Evolutionary conservation across 495 filamentous ascomycete genomes (phyloP), one percentile per base, ranked within the genome.

Genomic region (Alectoria sarmentosa): DNA sequence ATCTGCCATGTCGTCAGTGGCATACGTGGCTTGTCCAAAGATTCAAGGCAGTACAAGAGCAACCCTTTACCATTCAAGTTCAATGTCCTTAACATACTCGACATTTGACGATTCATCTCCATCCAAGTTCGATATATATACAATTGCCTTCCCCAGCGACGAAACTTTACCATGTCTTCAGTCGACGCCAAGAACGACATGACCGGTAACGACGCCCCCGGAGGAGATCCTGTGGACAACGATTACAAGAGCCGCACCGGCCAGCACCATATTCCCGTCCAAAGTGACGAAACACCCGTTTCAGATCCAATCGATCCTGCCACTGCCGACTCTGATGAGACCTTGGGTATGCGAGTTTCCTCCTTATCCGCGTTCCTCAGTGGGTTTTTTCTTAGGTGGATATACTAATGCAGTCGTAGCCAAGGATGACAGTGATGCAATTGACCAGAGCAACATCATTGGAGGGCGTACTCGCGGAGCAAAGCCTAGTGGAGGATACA

Each of bases 361-460:
- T 19, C 6, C 34, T 1, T 17, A 21, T 37, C 10, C 13, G 21
- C 2, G 0, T 15, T 13, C 42, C 10, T 5, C 10, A 8, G 4
- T n/a, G 15, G 0, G 11, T 30, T 23, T 3, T n/a, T 41, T 3
- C 14, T 1, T 15, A 19, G 21, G 15, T 7, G 1, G 0, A 6
- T 0, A 14, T 44, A 5, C 19, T 60, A 9, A 60, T 11, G 14
- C 4, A 9, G 8, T 56, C 36, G 46, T 60, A 84, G 83, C 70
- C 30, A 72, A 71, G 11, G 83, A 85, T 65, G 83, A 85, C 3
- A 67, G 68, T 1, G 81, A 84, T 30, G 82, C 80, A 3, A 83
- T 85, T 30, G 78, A 85, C 48, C 67, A 75, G 67, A 65, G 42
- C 28, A 84, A 85, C 42, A 80, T 86, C 49, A 70, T 85, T 6